phyloP scores from a whole-genome alignment of 306 rosid species.

The Pterocarpus macrocarpus region DNA sequence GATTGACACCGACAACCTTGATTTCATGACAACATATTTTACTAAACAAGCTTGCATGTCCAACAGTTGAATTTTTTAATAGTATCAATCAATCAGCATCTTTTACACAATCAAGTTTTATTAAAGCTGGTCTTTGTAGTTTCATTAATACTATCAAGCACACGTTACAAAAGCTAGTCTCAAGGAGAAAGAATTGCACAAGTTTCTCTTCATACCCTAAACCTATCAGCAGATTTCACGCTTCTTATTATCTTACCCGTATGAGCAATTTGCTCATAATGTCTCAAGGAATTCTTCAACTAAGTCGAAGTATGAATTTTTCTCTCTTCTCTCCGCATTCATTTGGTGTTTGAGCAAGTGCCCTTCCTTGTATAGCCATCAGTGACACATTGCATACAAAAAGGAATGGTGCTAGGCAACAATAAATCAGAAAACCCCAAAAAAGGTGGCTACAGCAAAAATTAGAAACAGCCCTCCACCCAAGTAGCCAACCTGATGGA shows the following conservation, averaged over 20 bases:
- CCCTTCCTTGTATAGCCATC: constrained; percentile 23
- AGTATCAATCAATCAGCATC: background rate
- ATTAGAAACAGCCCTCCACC: constrained; percentile 88
- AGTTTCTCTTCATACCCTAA: constrained; percentile 33
- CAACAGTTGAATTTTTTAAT: constrained; percentile 1
- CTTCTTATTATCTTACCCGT: constrained; percentile 43
- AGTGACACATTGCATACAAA: constrained; percentile 32
- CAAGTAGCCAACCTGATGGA: constrained; percentile 88
- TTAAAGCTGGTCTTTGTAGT: background rate
- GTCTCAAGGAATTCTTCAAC: constrained; percentile 32
- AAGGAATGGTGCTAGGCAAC: constrained; percentile 10
- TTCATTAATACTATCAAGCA: constrained; percentile 38
- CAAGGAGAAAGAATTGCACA: constrained; percentile 35
- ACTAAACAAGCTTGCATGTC: constrained; percentile 8
- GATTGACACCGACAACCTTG: background rate
- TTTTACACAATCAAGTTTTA: background rate
- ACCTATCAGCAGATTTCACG: constrained; percentile 38
- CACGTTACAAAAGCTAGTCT: constrained; percentile 34
- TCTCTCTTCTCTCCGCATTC: constrained; percentile 16
- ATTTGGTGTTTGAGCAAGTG: constrained; percentile 11
- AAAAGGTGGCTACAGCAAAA: constrained; percentile 88
- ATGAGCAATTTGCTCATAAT: constrained; percentile 41
- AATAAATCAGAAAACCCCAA: constrained; percentile 75
- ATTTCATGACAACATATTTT: constrained; percentile 27
- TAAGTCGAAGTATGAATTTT: constrained; percentile 27